Base-by-base conservation (phyloP, 768 basidiomycete species). In the Sporobolomyces pararoseus region DNA sequence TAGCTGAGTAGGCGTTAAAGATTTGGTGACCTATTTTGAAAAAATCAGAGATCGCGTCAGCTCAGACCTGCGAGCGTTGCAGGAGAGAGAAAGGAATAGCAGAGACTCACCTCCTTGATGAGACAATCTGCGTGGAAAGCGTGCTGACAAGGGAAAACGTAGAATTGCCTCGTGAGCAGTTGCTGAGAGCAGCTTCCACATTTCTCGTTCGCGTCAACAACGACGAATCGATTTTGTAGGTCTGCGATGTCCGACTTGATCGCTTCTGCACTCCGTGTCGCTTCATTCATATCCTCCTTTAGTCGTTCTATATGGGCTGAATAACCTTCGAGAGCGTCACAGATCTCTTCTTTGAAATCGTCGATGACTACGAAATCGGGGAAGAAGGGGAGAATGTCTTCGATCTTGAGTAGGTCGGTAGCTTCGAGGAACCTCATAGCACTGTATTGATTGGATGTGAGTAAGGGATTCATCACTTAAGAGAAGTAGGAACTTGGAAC, bases 281-380 rank as follows among this genome's bases (percentile, higher is more conserved):
- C 91, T 52, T 96, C 92, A 78, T 94, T 89, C 96, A 99, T 99
- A 76, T 97, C 96, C 59, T 81, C 85, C 80, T 93, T 94, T 68
- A 99, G 84, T 37, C 82, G 82, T 62, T 94, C 92, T 53, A 98
- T 98, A 75, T 92, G 90, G 23, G 87, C 84, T 49, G 91, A 90
- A 78, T 97, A 98, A 2, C 89, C 89, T 78, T 99, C 95, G 73
- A 99, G 81, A 0, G 96, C 96, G 69, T 88, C 88, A 58, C 94
- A 95, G 73, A 98, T 98, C 80, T 98, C 95, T 75, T 95, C 90
- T 79, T 99, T 99, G 85, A 99, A 98, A 78, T 98, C 96, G 78
- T 98, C 96, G 74, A 99, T 97, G 68, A 97, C 90, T 17, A 95
- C 92, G 78, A 99, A 99, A 81, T 98, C 95, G 3, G 96, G 95